A percentile compares a stretch with the other conserved stretches of the same genome.
These are phyloP conservation scores for Dactylellina drechsleri DNA, from an alignment of 2,329 filamentous ascomycete genomes.

Conservation along the genomic window DNA sequence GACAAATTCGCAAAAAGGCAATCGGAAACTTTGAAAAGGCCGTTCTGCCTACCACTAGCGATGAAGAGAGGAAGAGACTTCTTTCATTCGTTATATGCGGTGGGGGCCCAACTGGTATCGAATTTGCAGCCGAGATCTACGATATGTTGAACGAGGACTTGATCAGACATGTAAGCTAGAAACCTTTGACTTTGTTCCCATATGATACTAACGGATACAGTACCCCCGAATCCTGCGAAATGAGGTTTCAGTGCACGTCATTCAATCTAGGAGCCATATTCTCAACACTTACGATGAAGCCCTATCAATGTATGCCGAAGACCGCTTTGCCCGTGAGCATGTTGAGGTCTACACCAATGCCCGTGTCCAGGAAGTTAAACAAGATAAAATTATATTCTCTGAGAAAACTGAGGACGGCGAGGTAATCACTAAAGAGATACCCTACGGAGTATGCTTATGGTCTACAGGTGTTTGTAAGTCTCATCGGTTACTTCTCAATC, in stretches of 20 bases:
- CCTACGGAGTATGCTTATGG: conserved; percentile 96
- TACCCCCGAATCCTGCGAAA: conserved; percentile 94
- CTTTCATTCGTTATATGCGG: conserved; percentile 96
- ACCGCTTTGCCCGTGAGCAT: conserved; percentile 87
- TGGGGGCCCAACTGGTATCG: conserved; percentile 93
- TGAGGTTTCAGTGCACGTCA: conserved; percentile 96
- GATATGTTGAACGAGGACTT: conserved; percentile 97
- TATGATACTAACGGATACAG: conserved; percentile 61
- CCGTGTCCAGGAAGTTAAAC: conserved; percentile 85
- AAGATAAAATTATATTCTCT: conserved; percentile 87
- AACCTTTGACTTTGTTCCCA: not conserved
- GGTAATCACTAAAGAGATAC: conserved; percentile 86
- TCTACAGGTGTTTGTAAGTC: conserved; percentile 81
- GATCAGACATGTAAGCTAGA: conserved; percentile 12
- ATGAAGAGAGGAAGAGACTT: conserved; percentile 85
- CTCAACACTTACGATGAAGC: conserved; percentile 98
- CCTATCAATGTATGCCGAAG: conserved; percentile 89
- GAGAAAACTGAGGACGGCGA: conserved; percentile 80
- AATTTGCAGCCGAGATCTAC: conserved; percentile 95
- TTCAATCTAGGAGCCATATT: conserved; percentile 93
- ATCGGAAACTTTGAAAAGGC: conserved; percentile 89
- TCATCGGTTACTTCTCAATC: not conserved
- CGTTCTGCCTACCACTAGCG: conserved; percentile 88
- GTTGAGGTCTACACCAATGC: conserved; percentile 93
- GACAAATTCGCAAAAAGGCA: conserved; percentile 86